A percentile compares a stretch with the other conserved stretches of the same genome.
These are phyloP conservation scores for Amanita phalloides DNA, from an alignment of 768 basidiomycete species.

Conservation along the genomic window DNA sequence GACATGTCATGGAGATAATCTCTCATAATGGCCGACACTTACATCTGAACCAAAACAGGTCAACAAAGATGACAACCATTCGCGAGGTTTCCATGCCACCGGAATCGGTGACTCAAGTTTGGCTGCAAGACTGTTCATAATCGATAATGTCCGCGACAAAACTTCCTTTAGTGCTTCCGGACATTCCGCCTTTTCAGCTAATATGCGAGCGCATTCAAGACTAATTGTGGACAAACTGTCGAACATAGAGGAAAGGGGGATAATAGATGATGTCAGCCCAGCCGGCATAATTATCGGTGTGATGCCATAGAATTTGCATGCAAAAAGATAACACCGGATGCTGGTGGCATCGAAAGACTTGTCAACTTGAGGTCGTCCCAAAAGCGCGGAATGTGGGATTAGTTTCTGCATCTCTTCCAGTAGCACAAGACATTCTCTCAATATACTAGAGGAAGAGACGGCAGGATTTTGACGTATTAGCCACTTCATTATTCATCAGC, in stretches of 20 bases:
- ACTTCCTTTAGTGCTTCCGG: conserved; percentile 32
- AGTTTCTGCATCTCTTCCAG: conserved; percentile 42
- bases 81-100: conserved; percentile 48
- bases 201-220: conserved; percentile 27
- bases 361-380: conserved; percentile 31
- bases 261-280: conserved; percentile 15
- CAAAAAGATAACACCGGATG: conserved; percentile 38
- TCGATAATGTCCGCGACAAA: conserved; percentile 36
- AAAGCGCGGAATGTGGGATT: conserved; percentile 37
- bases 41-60: conserved; percentile 45
- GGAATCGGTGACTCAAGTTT: conserved; percentile 27
- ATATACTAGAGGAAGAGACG: conserved; percentile 21
- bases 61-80: conserved; percentile 54
- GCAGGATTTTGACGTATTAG: conserved; percentile 24
- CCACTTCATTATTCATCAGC: conserved; percentile 15
- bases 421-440: conserved; percentile 35
- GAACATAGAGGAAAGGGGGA: conserved; percentile 50
- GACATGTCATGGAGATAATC: conserved; percentile 5
- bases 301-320: conserved; percentile 52
- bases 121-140: conserved; percentile 40
- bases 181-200: conserved; percentile 21
- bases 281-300: conserved; percentile 14
- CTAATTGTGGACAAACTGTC: conserved; percentile 42
- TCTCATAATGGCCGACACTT: conserved; percentile 7
- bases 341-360: conserved; percentile 19